Evolutionary conservation across 805 yeast genomes (phyloP), one percentile per base, ranked within the genome.

Genomic region (Tanozyma kutaoensis): DNA sequence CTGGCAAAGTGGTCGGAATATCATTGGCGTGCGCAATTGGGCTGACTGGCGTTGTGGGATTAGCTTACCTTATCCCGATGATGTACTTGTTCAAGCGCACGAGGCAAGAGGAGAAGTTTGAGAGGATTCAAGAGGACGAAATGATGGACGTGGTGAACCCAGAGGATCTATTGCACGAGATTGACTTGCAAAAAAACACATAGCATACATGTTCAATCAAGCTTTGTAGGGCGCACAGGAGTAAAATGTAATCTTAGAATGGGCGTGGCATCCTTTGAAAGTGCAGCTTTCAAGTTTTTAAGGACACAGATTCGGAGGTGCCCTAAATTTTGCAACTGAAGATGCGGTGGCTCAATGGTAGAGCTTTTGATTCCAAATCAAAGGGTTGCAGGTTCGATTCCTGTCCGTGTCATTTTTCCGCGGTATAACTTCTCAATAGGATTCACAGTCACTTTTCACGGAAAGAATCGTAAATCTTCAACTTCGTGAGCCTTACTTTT

Each of bases 21-120:
- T 58, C 66, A 1, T 42, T 60, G 27, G 66, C 66, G 1, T 57
- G 63, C 44, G 66, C 66, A 1, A 38, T 60, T 16, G 66, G 66
- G 1, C 48, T 65, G 1, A 55, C 63, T 3, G 44, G 58, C 0
- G 32, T 60, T 5, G 42, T 60, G 31, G 61, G 63, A n/a, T 42
- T 59, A 26, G 39, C 58, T 25, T 60, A 55, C 38, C 38, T 57
- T 10, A 46, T 60, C n/a, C 66, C 66, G 3, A 50, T 48, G 30
- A 50, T 50, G 26, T 38, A 45, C 19, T 42, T 60, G 20, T 50
- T 57, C 35, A 47, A 52, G 28, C 15, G 31, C 4, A 27, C 26
- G 23, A 45, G 37, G 24, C 33, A 37, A 14, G 45, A 38, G 8
- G 31, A 35, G 3, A 42, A 37, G n/a, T 31, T 34, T 24, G 54